Base-by-base conservation (phyloP, 176 grass and related monocot genomes). In the Aegilops sharonensis region DNA sequence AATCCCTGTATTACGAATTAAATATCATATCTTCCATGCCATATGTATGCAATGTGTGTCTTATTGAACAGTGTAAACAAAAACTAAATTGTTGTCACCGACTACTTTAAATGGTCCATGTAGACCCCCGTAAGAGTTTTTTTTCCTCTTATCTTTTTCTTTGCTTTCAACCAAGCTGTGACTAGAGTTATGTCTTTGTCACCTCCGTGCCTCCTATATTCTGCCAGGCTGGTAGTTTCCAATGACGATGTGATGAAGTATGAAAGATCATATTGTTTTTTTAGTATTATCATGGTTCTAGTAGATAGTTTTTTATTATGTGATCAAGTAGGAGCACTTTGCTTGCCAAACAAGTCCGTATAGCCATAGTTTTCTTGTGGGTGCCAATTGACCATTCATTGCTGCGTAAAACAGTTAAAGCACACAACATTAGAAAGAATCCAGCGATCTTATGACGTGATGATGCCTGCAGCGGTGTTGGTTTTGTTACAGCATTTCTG, bases 281-380 rank as follows among this genome's bases (percentile, higher is more conserved):
- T 9, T 61, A 37, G 23, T 64, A 31, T 48, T 11, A 37, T 3
- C 21, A 17, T 48, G 23, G 50, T 21, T 67, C 18, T 11, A 23
- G 31, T 79, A 39, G 21, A 72, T 34, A 9, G 5, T 45, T 78
- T 60, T 72, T 70, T 24, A 63, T 62, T 47, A 50, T 75, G 73
- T 31, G 40, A 31, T 27, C 27, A 56, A 72, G 47, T 40, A 40
- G 39, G 39, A 42, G 9, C 5, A 52, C 48, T 52, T 24, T 81
- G 30, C 45, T 13, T 64, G 15, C 13, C 81, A 75, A 64, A 39
- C 29, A 66, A 25, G 3, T 80, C 23, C 3, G 56, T 10, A 80
- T 85, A 14, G 5, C 11, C 42, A 21, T 74, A 89, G 57, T 48
- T 80, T 84, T 73, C 42, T 56, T 84, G 29, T 83, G 13, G 48